Evolutionary conservation across 1,284 basidiomycete genomes (phyloP).

Genomic region (Trichosporon sp.): DNA sequence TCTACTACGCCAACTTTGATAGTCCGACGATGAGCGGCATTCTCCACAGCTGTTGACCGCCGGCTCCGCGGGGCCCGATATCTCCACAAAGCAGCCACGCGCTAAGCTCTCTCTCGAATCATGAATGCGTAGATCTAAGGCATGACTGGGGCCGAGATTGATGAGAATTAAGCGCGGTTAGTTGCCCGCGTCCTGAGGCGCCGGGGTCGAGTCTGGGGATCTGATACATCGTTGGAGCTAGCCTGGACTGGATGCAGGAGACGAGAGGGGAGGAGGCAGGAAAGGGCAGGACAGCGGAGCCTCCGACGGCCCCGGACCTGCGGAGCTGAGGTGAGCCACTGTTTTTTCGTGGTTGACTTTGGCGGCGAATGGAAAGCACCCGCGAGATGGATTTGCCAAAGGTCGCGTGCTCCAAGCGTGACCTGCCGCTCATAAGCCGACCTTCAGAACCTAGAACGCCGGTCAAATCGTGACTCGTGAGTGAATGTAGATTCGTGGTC

Average conservation of each 20-base stretch:
- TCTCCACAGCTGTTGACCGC: background rate
- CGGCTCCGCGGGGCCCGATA: slow-evolving; percentile 5
- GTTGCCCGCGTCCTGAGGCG: no score
- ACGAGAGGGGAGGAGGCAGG: no score
- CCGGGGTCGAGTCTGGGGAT: no score
- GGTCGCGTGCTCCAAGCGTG: background rate
- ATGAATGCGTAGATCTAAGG: background rate
- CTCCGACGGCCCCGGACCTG: background rate
- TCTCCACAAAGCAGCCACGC: slow-evolving; percentile 1
- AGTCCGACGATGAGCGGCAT: background rate
- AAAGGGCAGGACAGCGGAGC: background rate
- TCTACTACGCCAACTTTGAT: background rate
- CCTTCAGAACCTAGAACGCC: background rate
- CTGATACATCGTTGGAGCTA: no score
- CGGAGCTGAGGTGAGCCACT: background rate
- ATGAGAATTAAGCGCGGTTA: no score
- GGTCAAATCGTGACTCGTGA: background rate
- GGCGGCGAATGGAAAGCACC: background rate
- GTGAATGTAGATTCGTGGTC: background rate
- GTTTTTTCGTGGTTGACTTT: background rate
- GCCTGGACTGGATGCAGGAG: no score
- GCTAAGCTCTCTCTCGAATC: background rate
- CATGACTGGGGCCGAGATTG: background rate
- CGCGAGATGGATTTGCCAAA: background rate
- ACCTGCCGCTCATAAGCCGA: background rate